Percentiles rank a stretch among this genome's conserved stretches.
Evolutionary conservation across 495 filamentous ascomycete species (phyloP).

Genomic region (Parathielavia hyrcaniae): DNA sequence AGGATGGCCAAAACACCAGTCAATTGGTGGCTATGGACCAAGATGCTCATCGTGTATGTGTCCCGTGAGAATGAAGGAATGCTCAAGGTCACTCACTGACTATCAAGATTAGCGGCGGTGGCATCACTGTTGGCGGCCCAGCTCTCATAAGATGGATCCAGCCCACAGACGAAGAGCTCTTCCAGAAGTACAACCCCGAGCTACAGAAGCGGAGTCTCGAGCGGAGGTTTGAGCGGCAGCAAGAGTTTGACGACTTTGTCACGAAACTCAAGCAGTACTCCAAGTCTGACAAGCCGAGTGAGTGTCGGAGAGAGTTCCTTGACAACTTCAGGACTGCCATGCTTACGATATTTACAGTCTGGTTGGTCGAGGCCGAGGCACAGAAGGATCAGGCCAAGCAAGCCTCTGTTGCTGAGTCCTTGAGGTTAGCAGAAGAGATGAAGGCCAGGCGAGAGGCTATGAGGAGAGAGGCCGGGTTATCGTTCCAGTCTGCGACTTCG

Average conservation of each 20-base stretch:
- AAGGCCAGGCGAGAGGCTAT: conserved; percentile 60
- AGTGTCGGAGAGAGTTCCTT: conserved; percentile 10
- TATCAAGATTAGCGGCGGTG: conserved; percentile 54
- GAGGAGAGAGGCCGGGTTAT: conserved; percentile 42
- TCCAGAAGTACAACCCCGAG: conserved; percentile 88
- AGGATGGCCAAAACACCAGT: conserved; percentile 31
- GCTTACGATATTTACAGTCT: conserved; percentile 44
- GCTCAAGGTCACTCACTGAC: conserved; percentile 8
- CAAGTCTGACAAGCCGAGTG: conserved; percentile 78
- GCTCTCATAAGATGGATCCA: conserved; percentile 72
- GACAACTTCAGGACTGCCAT: not conserved
- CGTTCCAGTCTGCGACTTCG: conserved; percentile 6
- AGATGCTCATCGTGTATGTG: conserved; percentile 31
- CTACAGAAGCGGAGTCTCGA: conserved; percentile 77
- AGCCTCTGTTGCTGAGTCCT: conserved; percentile 34
- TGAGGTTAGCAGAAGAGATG: conserved; percentile 47
- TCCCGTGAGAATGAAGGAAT: not conserved
- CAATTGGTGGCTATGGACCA: conserved; percentile 38
- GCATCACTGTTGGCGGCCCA: conserved; percentile 74
- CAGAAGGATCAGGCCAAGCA: conserved; percentile 51
- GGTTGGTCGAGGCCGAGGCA: conserved; percentile 62
- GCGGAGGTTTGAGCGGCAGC: conserved; percentile 60
- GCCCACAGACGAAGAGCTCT: conserved; percentile 86
- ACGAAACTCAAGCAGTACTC: conserved; percentile 76
- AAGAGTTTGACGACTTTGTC: conserved; percentile 88